Conservation (phyloP, 1,139 yeast genomes). For the Candida tetrigidarum region DNA sequence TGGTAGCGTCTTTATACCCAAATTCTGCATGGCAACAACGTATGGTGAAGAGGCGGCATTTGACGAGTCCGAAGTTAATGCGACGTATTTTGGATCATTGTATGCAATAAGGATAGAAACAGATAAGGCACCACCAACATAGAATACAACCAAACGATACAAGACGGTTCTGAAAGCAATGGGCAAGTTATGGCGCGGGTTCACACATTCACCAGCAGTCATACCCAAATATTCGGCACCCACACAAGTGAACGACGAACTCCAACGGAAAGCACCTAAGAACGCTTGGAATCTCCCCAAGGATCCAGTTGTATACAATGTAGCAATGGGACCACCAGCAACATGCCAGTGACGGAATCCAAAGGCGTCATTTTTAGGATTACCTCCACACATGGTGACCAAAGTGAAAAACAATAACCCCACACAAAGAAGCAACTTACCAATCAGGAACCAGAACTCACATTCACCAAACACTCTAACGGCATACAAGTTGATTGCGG, state of each 20-base stretch:
- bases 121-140: slow-evolving; percentile 54
- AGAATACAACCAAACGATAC: slow-evolving; percentile 69
- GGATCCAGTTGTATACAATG: slow-evolving; percentile 56
- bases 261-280: slow-evolving; percentile 55
- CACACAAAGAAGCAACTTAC: slow-evolving; percentile 69
- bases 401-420: slow-evolving; percentile 78
- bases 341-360: slow-evolving; percentile 70
- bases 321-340: slow-evolving; percentile 54
- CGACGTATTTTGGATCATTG: slow-evolving; percentile 39
- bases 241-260: slow-evolving; percentile 72
- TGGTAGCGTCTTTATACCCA: slow-evolving; percentile 42
- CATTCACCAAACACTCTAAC: slow-evolving; percentile 77
- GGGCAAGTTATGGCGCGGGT: slow-evolving; percentile 80
- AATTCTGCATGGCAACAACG: slow-evolving; percentile 49
- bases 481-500: slow-evolving; percentile 68
- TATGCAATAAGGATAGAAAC: slow-evolving; percentile 46
- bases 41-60: slow-evolving; percentile 47
- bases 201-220: slow-evolving; percentile 81
- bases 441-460: slow-evolving; percentile 80
- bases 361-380: slow-evolving; percentile 65
- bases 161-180: slow-evolving; percentile 80
- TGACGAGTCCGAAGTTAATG: slow-evolving; percentile 24
- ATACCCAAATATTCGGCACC: slow-evolving; percentile 87
- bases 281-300: slow-evolving; percentile 76
- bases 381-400: slow-evolving; percentile 85